Conservation (phyloP, 2,329 filamentous ascomycete species). For the Aureobasidium sp. region DNA sequence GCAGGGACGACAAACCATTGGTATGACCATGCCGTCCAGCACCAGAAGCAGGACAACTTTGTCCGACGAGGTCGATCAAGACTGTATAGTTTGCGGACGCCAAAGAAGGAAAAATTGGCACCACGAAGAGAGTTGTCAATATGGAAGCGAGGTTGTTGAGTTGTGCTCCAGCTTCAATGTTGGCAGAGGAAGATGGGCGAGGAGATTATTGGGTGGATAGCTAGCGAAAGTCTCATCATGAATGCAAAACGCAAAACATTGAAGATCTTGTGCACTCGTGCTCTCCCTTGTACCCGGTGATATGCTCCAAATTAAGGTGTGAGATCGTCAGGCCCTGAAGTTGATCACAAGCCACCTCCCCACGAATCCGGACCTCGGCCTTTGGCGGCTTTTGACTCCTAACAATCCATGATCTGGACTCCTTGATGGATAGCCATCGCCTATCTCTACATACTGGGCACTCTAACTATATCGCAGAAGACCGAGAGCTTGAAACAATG, state of each 20-base stretch:
- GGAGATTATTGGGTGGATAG: not conserved
- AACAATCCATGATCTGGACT: not conserved
- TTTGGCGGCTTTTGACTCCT: not conserved
- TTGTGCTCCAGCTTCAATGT: conserved; percentile 1
- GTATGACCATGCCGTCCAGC: not conserved
- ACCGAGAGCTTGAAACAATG: not conserved
- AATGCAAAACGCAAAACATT: not conserved
- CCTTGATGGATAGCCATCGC: not conserved
- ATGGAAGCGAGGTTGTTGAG: conserved; percentile 1
- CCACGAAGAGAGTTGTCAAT: not conserved
- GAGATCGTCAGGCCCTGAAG: not conserved
- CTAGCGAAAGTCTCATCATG: not conserved
- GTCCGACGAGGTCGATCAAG: not conserved
- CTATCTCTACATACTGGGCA: not conserved
- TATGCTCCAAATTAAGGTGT: not conserved
- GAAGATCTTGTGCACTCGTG: not conserved
- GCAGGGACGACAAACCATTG: not conserved
- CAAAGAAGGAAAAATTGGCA: not conserved
- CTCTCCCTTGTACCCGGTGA: not conserved
- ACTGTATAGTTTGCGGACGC: not conserved
- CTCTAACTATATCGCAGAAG: not conserved
- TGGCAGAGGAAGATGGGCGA: not conserved
- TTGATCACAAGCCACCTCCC: conserved; percentile 3
- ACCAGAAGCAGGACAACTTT: not conserved
- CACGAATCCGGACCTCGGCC: not conserved